These are phyloP conservation scores for Flaveria ramosissima DNA, from an alignment of 129 eudicot species.

Conservation along the genomic window DNA sequence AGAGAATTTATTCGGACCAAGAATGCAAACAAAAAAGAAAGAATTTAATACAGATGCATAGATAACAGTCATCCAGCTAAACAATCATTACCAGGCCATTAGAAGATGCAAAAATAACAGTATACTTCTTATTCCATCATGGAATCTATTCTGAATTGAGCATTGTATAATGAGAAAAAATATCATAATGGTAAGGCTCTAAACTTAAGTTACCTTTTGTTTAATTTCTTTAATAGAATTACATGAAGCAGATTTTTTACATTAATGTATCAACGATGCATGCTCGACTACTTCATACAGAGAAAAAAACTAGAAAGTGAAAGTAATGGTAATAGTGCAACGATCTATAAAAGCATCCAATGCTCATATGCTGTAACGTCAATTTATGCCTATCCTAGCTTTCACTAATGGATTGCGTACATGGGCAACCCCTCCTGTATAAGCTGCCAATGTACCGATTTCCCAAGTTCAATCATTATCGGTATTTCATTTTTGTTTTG, in stretches of 20 bases:
- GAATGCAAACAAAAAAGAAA: background rate
- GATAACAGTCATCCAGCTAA: slow-evolving; percentile 16
- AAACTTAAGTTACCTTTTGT: background rate
- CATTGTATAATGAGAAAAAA: background rate
- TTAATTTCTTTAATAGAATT: background rate
- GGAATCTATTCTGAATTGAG: background rate
- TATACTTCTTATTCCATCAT: background rate
- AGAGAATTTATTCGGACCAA: background rate
- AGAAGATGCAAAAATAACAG: background rate
- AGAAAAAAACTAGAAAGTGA: background rate
- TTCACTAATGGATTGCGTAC: background rate
- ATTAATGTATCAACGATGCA: background rate
- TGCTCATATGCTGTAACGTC: background rate
- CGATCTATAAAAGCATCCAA: background rate
- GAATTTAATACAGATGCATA: background rate
- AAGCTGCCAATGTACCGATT: background rate
- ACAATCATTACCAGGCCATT: slow-evolving; percentile 1
- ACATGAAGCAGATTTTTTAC: background rate
- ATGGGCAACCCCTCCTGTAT: background rate
- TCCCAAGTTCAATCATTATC: background rate
- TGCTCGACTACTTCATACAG: background rate
- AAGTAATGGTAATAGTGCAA: background rate
- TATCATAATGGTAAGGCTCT: background rate
- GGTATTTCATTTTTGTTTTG: background rate
- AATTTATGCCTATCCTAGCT: background rate